Base-by-base conservation (phyloP, 2,329 filamentous ascomycete species). In the Claviceps quebecensis region DNA sequence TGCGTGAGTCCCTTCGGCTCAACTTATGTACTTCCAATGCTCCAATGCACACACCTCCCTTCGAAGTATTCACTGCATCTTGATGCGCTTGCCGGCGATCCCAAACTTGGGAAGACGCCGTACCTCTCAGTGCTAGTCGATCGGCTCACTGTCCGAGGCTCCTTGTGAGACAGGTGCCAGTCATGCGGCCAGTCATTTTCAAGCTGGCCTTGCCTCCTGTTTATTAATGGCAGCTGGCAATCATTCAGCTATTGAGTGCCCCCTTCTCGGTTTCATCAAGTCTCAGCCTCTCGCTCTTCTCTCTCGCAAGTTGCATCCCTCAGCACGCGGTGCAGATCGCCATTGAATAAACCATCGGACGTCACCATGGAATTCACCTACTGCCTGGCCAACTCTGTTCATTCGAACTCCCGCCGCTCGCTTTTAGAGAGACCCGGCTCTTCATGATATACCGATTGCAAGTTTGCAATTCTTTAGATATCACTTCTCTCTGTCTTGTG, bases 81-180 rank as follows among this genome's bases (percentile, higher is more conserved):
- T 9, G 22, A 39, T n/a, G 38, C 38, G n/a, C 38, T 39, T 39
- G 39, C 6, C 6, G 17, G 16, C 39, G 39, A 41, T 13, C 37
- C 17, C 22, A n/a, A 19, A 34, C 40, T 47, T 47, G 29, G 11
- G 11, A 11, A 34, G 29, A 34, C 9, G 29, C 29, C 9, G 29
- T 34, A 34, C 43, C n/a, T 34, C 47, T 36, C 16, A 17, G n/a
- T 26, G 5, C 46, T 29, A 26, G 36, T 26, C 23, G 37, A 40
- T 48, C 47, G 47, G 47, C 47, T 36, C 38, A 17, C 38, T 34
- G 38, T 23, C 47, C 47, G 47, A 48, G 38, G 47, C 23, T 34
- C 8, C 29, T 13, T 29, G n/a, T 26, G 46, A 48, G 19, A 40
- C 37, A 29, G 46, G 13, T 19, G 19, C 34, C 29, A 36, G 34